Evolutionary conservation across 2,329 filamentous ascomycete genomes (phyloP), one percentile per base, ranked within the genome.

Genomic region (Talaromyces sp.): DNA sequence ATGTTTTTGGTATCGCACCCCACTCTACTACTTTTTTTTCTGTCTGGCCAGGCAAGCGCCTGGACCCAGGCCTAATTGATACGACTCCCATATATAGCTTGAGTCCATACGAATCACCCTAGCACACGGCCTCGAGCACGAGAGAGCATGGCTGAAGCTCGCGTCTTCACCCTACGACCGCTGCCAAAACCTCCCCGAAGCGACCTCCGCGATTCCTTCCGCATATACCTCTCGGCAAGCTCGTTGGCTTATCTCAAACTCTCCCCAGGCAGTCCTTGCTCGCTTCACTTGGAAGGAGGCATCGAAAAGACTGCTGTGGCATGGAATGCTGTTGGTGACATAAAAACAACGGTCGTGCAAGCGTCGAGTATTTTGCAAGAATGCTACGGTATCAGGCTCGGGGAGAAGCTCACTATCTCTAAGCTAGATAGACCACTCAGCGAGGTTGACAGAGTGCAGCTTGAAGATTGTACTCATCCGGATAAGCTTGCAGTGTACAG

Each of bases 351-450:
- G 68, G 83, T 92, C 64, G 81, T 90, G 59, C 84, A 93, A 81
- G 86, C 91, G 80, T 89, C 91, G 25, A 89, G 91, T 68, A 83
- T 87, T 6, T 86, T 96, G 62, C 89, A 91, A 68, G 89, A 90
- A 41, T 85, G 87, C 7, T 90, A 90, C 69, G 87, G 86, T 0
- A 85, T 96, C 70, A 89, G 89, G 67, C 81, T 95, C 3, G 88
- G 87, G 17, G 90, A 93, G 58, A 85, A 87, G 60, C 81, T 96
- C 57, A 82, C 84, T 8, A 84, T 93, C 27, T 80, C 83, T 2
- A 83, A 79, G 67, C 82, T 84, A 10, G 82, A 82, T 8, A 79
- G 77, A 2, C 70, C 79, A 2, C 76, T 89, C 11, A 80, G 83
- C 0, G 83, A 85, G 25, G 86, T 88, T 6, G 80, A 84, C 3